Conservation (phyloP, 2,329 filamentous ascomycete genomes). For the Paracoccidioides brasiliensis region DNA sequence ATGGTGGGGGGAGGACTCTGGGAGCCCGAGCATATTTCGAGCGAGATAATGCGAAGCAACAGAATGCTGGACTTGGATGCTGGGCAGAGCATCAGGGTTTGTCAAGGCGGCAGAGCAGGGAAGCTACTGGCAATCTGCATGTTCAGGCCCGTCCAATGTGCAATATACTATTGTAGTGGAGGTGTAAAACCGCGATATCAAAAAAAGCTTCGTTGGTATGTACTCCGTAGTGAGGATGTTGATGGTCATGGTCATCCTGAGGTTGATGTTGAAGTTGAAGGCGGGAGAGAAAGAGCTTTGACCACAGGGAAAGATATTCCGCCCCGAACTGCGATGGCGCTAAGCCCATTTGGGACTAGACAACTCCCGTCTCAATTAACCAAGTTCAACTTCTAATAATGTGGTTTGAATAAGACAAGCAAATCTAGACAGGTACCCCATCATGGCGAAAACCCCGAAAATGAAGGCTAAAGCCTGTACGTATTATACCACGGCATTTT, state of each 20-base stretch:
- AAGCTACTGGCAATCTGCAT: background rate
- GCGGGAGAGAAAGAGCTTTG: background rate
- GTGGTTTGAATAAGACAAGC: background rate
- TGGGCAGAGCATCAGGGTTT: background rate
- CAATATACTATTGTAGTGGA: background rate
- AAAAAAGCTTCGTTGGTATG: background rate
- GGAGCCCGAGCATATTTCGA: slow-evolving; percentile 8
- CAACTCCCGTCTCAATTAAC: background rate
- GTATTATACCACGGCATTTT: background rate
- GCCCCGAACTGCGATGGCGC: background rate
- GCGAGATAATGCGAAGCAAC: background rate
- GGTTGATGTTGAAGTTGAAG: background rate
- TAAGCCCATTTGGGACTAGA: background rate
- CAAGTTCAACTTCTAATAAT: background rate
- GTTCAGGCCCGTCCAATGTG: background rate
- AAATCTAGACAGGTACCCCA: background rate
- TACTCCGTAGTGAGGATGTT: background rate
- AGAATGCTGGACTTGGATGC: background rate
- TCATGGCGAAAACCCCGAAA: slow-evolving; percentile 28
- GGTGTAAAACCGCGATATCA: background rate
- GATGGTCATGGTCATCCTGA: background rate
- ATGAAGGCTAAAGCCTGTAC: slow-evolving; percentile 19
- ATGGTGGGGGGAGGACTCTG: slow-evolving; percentile 3
- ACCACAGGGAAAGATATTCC: background rate
- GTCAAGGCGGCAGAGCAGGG: background rate